Evolutionary conservation across 768 basidiomycete species (phyloP).

Genomic region (Podaxis sp.): DNA sequence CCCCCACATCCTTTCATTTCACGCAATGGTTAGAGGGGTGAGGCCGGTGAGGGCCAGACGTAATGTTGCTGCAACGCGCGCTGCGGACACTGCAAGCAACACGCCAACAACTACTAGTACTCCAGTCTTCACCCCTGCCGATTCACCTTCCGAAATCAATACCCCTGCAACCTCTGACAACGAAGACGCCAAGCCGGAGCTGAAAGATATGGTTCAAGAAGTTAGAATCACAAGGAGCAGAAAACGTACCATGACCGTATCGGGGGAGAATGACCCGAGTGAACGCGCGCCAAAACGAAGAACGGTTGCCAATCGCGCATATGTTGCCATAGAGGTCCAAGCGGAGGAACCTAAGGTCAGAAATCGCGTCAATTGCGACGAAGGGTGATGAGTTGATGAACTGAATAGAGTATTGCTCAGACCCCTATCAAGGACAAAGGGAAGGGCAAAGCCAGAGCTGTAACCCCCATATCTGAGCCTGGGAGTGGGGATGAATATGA

Average conservation of each 20-base stretch:
- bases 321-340: conserved; percentile 32
- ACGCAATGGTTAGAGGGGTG: conserved; percentile 4
- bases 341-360: conserved; percentile 26
- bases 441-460: conserved; percentile 37
- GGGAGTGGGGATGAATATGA: conserved; percentile 36
- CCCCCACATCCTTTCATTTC: conserved; percentile 3
- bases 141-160: conserved; percentile 42
- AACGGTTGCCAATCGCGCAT: conserved; percentile 30
- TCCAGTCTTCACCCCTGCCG: conserved; percentile 48
- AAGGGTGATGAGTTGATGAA: background rate
- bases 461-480: conserved; percentile 29
- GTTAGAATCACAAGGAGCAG: conserved; percentile 21
- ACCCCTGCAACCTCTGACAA: conserved; percentile 58
- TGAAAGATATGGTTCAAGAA: conserved; percentile 13
- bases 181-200: conserved; percentile 22
- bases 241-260: conserved; percentile 28
- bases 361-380: conserved; percentile 3
- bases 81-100: conserved; percentile 3
- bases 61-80: background rate
- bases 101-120: conserved; percentile 46
- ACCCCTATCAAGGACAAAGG: conserved; percentile 27
- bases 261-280: conserved; percentile 23
- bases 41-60: conserved; percentile 3
- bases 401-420: conserved; percentile 13
- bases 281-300: conserved; percentile 34